Base-by-base conservation (phyloP, 1,284 basidiomycete species). In the Austroboletus olivaceoglutinosus region DNA sequence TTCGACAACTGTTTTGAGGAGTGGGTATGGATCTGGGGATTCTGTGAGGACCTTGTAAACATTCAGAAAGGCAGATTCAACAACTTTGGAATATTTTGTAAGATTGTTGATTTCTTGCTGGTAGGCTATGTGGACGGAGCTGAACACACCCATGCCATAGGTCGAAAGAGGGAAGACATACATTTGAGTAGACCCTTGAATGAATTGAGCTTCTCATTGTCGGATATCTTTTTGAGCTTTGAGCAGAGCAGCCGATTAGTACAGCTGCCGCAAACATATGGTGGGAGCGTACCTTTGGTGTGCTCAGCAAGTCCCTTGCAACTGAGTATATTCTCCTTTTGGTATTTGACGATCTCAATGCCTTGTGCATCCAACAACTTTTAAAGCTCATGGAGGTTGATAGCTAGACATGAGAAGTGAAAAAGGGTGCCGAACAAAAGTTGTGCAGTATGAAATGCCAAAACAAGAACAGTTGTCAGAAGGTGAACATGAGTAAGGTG, bases 81-180 rank as follows among this genome's bases (percentile, higher is more conserved):
- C 89, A 16, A 81, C 72, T 67, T 97, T 98, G 29, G 88, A 91
- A 8, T 96, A 86, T 58, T 92, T 91, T 0, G 94, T 98, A 53
- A 99, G 82, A 60, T 76, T 87, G 73, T 99, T 96, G 55, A 99
- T 98, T 72, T 98, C 96, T 8, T 86, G 80, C 72, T 99, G 96
- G 74, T 99, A 98, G 4, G 93, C 93, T 92, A 29, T 42, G 8
- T 16, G 22, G 10, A 22, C 19, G 12, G 37, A 15, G 15, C 23
- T 8, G 22, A 2, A 13, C 22, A 13, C 18, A 12, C 33, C 1
- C 15, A 7, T 21, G 4, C 8, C 9, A n/a, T 7, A 5, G 8
- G 30, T 6, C 4, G 37, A 7, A 23, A 27, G 37, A 27, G 34
- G n/a, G n/a, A n/a, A 31, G 25, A 47, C 49, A 7, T 27, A 90